A percentile compares a stretch with the other conserved stretches of the same genome.
These are phyloP conservation scores for Seminavis robusta DNA, from an alignment of 108 stramenopile genomes.

Conservation along the genomic window DNA sequence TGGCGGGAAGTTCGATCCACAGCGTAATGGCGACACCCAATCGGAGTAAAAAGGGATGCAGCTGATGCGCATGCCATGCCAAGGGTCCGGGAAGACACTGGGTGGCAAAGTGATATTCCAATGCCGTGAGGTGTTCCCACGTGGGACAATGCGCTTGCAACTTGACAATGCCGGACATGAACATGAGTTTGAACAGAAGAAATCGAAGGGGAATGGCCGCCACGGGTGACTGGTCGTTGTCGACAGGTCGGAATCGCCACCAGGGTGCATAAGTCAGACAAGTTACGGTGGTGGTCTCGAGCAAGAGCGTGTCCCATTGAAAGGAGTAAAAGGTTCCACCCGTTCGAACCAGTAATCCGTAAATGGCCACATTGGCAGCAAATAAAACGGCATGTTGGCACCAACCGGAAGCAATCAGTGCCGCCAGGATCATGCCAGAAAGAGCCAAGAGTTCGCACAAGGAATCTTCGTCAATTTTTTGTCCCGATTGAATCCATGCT, in stretches of 20 bases:
- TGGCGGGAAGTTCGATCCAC: conserved; percentile 57
- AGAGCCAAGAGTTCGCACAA: conserved; percentile 31
- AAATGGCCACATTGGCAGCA: conserved; percentile 24
- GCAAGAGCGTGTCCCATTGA: conserved; percentile 81
- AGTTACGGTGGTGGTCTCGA: conserved; percentile 52
- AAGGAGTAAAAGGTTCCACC: conserved; percentile 61
- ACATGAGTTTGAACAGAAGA: conserved; percentile 80
- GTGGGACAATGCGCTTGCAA: conserved; percentile 67
- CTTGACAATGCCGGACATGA: conserved; percentile 77
- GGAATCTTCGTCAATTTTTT: conserved; percentile 15
- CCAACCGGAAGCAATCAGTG: conserved; percentile 22
- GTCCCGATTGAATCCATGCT: too few relatives aligned
- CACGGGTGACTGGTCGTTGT: too few relatives aligned
- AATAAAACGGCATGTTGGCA: conserved; percentile 34
- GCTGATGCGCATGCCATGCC: conserved; percentile 56
- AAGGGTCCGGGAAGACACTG: conserved; percentile 61
- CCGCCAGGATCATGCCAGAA: conserved; percentile 28
- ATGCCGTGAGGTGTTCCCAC: conserved; percentile 65
- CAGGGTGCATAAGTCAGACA: conserved; percentile 46
- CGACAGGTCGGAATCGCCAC: too few relatives aligned
- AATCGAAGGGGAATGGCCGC: conserved; percentile 8
- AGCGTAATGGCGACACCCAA: conserved; percentile 57
- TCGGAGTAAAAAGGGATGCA: conserved; percentile 42
- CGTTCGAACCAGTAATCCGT: conserved; percentile 21
- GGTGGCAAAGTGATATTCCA: conserved; percentile 76